A percentile compares a stretch with the other conserved stretches of the same genome.
phyloP scores from a whole-genome alignment of 495 filamentous ascomycete species.

The Penicillium lagena region DNA sequence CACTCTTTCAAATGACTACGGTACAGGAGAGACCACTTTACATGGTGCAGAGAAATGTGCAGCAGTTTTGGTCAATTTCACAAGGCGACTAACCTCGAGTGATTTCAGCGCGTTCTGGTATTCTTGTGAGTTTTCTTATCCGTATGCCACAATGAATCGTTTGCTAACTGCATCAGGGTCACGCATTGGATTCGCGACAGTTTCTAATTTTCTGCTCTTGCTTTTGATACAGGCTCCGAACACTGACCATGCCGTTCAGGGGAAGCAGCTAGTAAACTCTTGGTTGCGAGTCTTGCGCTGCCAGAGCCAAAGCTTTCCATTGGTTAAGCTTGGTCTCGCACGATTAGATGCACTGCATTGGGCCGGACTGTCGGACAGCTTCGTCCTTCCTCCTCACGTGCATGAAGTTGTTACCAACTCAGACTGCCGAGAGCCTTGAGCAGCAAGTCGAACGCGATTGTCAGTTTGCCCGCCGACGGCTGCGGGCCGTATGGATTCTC shows the following conservation, averaged over 20 bases:
- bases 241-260: slow-evolving; percentile 19
- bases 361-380: slow-evolving; percentile 17
- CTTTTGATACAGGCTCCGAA: slow-evolving; percentile 30
- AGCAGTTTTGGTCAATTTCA: slow-evolving; percentile 25
- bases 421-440: not conserved
- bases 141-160: no score
- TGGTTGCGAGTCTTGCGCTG: slow-evolving; percentile 26
- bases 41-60: slow-evolving; percentile 30
- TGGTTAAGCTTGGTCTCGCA: slow-evolving; percentile 26
- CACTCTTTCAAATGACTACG: slow-evolving; percentile 15
- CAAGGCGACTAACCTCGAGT: slow-evolving; percentile 18
- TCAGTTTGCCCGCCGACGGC: no score
- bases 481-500: no score
- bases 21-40: slow-evolving; percentile 21
- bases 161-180: slow-evolving; percentile 17
- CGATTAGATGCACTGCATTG: slow-evolving; percentile 25
- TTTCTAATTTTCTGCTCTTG: slow-evolving; percentile 30
- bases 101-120: slow-evolving; percentile 33
- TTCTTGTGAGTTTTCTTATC: slow-evolving; percentile 15
- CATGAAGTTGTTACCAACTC: slow-evolving; percentile 10
- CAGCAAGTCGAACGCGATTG: not conserved
- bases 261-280: slow-evolving; percentile 25
- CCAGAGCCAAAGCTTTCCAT: slow-evolving; percentile 22
- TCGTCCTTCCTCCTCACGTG: slow-evolving; percentile 23
- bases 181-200: slow-evolving; percentile 29